A percentile compares a stretch with the other conserved stretches of the same genome.
Conservation (phyloP, 2,329 filamentous ascomycete species). For the Rhynchosporium agropyri region DNA sequence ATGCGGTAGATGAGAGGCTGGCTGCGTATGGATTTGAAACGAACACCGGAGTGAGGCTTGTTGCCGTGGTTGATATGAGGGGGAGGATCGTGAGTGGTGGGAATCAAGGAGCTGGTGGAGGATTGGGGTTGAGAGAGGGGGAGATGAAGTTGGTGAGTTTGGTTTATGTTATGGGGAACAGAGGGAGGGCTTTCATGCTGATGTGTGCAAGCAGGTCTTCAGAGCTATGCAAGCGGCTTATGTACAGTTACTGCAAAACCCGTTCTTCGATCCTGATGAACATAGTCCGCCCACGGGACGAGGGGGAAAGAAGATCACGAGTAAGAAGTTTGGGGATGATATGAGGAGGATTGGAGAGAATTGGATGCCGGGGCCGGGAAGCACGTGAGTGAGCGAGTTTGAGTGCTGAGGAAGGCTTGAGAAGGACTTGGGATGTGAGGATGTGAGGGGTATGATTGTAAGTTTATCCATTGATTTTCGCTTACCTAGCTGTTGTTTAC, state of each 20-base stretch:
- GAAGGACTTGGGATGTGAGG: background rate
- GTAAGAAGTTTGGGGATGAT: slow-evolving; percentile 77
- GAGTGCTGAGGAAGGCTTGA: background rate
- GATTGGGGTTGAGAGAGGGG: slow-evolving; percentile 75
- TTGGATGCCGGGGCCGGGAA: slow-evolving; percentile 64
- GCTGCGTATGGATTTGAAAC: slow-evolving; percentile 96
- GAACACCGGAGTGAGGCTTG: slow-evolving; percentile 89
- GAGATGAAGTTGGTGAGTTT: slow-evolving; percentile 77
- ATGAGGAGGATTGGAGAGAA: slow-evolving; percentile 82
- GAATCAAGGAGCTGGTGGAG: slow-evolving; percentile 41
- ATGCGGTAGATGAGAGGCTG: slow-evolving; percentile 90
- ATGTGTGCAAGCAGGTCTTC: slow-evolving; percentile 63
- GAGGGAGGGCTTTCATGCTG: slow-evolving; percentile 13
- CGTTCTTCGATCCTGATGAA: slow-evolving; percentile 90
- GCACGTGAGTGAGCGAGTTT: slow-evolving; percentile 54
- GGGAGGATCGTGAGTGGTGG: slow-evolving; percentile 53
- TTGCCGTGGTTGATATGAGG: slow-evolving; percentile 89
- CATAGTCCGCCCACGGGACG: slow-evolving; percentile 62
- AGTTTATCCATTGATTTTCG: too few relatives aligned
- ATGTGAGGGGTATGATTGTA: background rate
- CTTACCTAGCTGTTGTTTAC: too few relatives aligned
- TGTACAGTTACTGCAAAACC: slow-evolving; percentile 84
- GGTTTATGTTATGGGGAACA: background rate
- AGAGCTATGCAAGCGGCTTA: slow-evolving; percentile 92
- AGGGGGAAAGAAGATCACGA: slow-evolving; percentile 73